Base-by-base conservation (phyloP, 345 rosid genomes). In the Cardamine occulta region DNA sequence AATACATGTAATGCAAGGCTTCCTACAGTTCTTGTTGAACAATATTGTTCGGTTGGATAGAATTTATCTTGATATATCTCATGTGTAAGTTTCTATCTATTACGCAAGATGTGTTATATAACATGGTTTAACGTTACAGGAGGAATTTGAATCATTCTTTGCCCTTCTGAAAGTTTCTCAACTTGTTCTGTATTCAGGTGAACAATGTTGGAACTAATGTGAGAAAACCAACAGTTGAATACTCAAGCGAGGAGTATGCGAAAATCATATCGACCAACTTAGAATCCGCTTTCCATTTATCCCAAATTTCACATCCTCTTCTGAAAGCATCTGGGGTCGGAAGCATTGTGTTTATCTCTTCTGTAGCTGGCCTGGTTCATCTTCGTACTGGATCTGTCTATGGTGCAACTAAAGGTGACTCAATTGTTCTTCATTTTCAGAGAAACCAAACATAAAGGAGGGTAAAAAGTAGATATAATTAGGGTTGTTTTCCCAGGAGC, bases 151-250 rank as follows among this genome's bases (percentile, higher is more conserved):
- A 60, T 54, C n/a, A 8, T 60, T 60, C 8, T 19, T 42, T 0
- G 15, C 69, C 18, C 49, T 54, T 40, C 0, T 65, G 70, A 70
- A 34, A 24, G 5, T 69, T 15, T 63, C 15, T 35, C 8, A 42
- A 52, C 26, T 62, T 37, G 56, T 66, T 70, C 49, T 68, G 74
- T 48, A 13, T 74, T 63, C 68, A 94, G 98, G 76, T 95, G 28
- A 92, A 92, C 85, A 92, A 95, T 84, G 93, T 85, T 24, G 99
- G 97, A 59, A 92, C 90, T 6, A 90, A 92, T 78, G 48, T 85
- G 72, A 84, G 97, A 86, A 95, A 88, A 85, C 93, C 93, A 44
- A 86, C 97, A 2, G 71, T 76, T 1, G 97, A 89, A 55, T 92
- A 86, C 79, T 47, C 91, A 28, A 78, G 78, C 4, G 99, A 91